A percentile compares a stretch with the other conserved stretches of the same genome.
These are phyloP conservation scores for Tricholoma hemisulphureum DNA, from an alignment of 768 basidiomycete species.

Conservation along the genomic window DNA sequence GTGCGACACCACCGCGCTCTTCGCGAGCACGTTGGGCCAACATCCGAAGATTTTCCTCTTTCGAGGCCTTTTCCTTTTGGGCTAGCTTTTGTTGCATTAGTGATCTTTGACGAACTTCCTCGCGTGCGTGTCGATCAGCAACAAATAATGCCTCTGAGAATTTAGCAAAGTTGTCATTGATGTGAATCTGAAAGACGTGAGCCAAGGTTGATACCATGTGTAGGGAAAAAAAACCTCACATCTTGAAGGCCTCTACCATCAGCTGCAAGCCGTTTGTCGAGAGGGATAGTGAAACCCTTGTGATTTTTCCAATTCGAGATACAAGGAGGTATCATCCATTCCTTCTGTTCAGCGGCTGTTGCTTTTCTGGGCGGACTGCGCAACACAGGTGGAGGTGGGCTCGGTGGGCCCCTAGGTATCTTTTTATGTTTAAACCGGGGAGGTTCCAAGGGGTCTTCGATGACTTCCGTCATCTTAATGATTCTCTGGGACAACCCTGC, in stretches of 20 bases:
- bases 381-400: conserved; percentile 93
- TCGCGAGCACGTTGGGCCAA: conserved; percentile 95
- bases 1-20: conserved; percentile 80
- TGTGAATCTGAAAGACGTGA: conserved; percentile 69
- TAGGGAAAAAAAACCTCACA: conserved; percentile 47
- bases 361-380: conserved; percentile 95
- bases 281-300: conserved; percentile 98
- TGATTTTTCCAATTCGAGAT: conserved; percentile 99
- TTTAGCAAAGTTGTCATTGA: conserved; percentile 99
- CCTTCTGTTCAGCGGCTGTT: conserved; percentile 96
- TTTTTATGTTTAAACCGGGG: conserved; percentile 99
- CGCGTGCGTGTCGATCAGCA: conserved; percentile 95
- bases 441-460: conserved; percentile 96
- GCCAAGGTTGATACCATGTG: neutral
- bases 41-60: conserved; percentile 93
- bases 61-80: conserved; percentile 95
- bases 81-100: conserved; percentile 99
- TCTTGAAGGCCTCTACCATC: conserved; percentile 99
- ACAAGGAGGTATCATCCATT: conserved; percentile 99
- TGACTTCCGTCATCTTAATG: conserved; percentile 98
- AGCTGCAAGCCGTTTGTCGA: conserved; percentile 96
- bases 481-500: conserved; percentile 85
- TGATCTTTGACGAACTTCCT: conserved; percentile 94
- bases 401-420: conserved; percentile 94
- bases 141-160: conserved; percentile 96